phyloP scores from a whole-genome alignment of 495 filamentous ascomycete species.

The Podospora bellae-mahoneyi region DNA sequence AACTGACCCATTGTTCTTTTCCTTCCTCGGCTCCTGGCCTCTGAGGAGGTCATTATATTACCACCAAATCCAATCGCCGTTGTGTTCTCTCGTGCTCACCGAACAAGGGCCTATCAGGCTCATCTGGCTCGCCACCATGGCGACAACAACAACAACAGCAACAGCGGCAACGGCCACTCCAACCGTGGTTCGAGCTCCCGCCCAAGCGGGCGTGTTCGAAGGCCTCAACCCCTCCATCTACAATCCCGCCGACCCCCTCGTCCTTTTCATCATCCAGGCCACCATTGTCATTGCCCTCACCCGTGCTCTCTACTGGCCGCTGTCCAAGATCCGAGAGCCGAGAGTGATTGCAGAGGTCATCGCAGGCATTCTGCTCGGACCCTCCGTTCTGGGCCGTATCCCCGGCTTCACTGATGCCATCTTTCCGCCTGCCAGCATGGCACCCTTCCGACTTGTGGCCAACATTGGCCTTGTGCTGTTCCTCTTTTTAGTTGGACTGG shows the following conservation, averaged over 20 bases:
- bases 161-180: constrained; percentile 11
- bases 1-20: neutral
- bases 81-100: neutral
- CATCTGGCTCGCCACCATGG: neutral
- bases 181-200: constrained; percentile 12
- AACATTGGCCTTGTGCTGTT: constrained; percentile 86
- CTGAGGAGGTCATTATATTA: neutral
- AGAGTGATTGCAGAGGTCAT: constrained; percentile 93
- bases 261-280: constrained; percentile 90
- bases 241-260: constrained; percentile 76
- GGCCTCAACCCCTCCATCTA: constrained; percentile 69
- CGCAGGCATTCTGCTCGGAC: constrained; percentile 81
- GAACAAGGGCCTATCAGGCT: neutral
- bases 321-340: constrained; percentile 81
- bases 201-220: constrained; percentile 26
- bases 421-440: constrained; percentile 69
- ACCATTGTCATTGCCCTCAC: constrained; percentile 83
- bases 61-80: neutral
- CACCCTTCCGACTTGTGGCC: constrained; percentile 69
- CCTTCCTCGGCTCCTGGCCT: neutral
- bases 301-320: constrained; percentile 65
- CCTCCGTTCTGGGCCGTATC: constrained; percentile 75
- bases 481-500: constrained; percentile 84
- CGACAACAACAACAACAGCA: constrained; percentile 6
- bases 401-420: constrained; percentile 72